These are phyloP conservation scores for Aspergillus tanneri DNA, from an alignment of 2,329 filamentous ascomycete genomes.

Conservation along the genomic window DNA sequence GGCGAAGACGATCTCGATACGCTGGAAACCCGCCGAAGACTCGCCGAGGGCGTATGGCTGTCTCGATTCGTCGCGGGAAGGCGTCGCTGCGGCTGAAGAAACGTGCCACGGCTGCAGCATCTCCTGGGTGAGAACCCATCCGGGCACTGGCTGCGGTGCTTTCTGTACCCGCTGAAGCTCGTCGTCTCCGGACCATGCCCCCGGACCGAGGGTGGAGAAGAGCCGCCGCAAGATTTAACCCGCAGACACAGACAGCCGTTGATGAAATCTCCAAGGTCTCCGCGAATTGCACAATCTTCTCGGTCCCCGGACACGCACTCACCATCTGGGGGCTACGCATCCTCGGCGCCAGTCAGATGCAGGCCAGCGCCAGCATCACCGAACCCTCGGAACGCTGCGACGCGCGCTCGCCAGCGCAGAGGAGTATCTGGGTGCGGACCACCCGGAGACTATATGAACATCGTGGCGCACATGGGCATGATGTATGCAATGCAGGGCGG, in stretches of 20 bases:
- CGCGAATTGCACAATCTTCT: constrained; percentile 24
- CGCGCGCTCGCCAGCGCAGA: constrained; percentile 30
- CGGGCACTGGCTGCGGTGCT: constrained; percentile 21
- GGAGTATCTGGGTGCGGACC: constrained; percentile 26
- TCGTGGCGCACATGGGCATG: constrained; percentile 29
- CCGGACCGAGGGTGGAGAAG: constrained; percentile 3
- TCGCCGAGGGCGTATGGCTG: constrained; percentile 25
- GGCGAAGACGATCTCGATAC: constrained; percentile 34
- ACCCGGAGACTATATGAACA: constrained; percentile 28
- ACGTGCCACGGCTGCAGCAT: constrained; percentile 21
- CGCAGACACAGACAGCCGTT: constrained; percentile 18
- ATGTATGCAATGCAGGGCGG: constrained; percentile 27
- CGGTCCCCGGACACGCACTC: constrained; percentile 23
- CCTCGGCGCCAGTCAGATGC: constrained; percentile 21
- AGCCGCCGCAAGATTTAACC: constrained; percentile 12
- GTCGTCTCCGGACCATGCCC: constrained; percentile 23
- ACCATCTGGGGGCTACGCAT: constrained; percentile 28
- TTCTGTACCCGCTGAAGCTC: constrained; percentile 26
- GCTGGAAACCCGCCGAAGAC: constrained; percentile 29
- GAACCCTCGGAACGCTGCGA: constrained; percentile 30
- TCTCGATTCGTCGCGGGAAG: constrained; percentile 24
- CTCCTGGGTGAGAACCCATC: constrained; percentile 30
- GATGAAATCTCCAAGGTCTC: constrained; percentile 18
- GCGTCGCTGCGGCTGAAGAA: constrained; percentile 24
- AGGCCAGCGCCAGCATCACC: constrained; percentile 18